Percentiles rank a stretch among this genome's conserved stretches.
These are phyloP conservation scores for Entomophthora muscae DNA, from an alignment of 371 early-diverging fungal genomes.

Conservation along the genomic window DNA sequence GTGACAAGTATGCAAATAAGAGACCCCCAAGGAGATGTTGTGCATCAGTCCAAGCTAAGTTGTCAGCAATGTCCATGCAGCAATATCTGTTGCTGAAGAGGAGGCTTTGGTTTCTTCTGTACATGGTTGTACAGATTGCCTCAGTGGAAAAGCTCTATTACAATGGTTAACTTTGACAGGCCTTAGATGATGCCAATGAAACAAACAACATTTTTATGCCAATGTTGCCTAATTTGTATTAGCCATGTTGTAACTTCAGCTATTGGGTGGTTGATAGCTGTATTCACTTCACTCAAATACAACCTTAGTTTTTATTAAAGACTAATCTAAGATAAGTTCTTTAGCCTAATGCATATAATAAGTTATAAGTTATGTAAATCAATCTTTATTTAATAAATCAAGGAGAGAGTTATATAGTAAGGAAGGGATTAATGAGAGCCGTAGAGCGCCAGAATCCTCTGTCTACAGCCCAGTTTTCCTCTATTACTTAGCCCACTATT, in stretches of 20 bases:
- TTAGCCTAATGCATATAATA: no score
- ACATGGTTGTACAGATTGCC: conserved; percentile 61
- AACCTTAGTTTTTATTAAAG: no score
- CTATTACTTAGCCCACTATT: no score
- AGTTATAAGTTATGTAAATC: no score
- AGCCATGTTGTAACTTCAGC: neutral
- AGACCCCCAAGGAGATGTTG: conserved; percentile 57
- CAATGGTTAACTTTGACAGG: conserved; percentile 44
- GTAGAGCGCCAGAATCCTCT: no score
- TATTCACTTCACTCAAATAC: no score
- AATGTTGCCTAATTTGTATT: conserved; percentile 27
- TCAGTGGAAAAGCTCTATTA: conserved; percentile 53
- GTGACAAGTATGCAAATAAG: conserved; percentile 26
- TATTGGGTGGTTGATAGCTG: no score
- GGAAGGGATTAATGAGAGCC: no score
- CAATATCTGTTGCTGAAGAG: conserved; percentile 31
- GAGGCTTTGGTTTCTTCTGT: conserved; percentile 35
- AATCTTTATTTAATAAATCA: no score
- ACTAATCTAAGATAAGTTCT: no score
- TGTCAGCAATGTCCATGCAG: neutral
- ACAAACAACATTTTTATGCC: conserved; percentile 56
- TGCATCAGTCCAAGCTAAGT: conserved; percentile 52
- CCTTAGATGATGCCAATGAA: conserved; percentile 55
- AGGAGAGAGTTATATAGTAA: no score
- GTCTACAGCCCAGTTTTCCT: no score